These are phyloP conservation scores for Ligustrum vulgare DNA, from an alignment of 257 asterid species.

Conservation along the genomic window DNA sequence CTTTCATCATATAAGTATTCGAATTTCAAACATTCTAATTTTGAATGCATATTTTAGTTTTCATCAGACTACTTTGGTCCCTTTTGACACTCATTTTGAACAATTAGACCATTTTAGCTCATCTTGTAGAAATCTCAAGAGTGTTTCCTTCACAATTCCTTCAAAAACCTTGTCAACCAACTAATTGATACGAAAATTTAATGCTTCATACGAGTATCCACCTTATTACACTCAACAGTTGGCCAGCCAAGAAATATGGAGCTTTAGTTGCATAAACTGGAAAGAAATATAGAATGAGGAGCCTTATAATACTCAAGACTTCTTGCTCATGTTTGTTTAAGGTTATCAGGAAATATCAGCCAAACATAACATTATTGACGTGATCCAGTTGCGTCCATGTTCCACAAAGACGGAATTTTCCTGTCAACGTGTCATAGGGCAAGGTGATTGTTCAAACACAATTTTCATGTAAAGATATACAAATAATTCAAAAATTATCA, in stretches of 20 bases:
- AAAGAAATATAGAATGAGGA: neutral
- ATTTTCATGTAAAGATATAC: conserved; percentile 15
- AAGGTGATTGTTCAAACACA: neutral
- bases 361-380: neutral
- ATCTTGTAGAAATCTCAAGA: neutral
- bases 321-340: neutral
- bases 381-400: conserved; percentile 1
- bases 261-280: conserved; percentile 5
- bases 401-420: neutral
- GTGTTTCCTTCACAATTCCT: neutral
- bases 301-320: conserved; percentile 1
- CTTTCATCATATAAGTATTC: neutral
- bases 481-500: neutral
- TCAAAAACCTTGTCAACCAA: neutral
- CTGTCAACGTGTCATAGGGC: neutral
- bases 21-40: too few species aligned
- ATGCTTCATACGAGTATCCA: neutral
- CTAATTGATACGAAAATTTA: neutral
- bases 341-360: neutral
- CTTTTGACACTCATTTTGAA: neutral
- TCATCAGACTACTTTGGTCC: neutral
- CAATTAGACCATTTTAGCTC: neutral
- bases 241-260: neutral
- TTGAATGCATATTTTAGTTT: neutral
- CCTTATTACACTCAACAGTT: neutral